Base-by-base conservation (phyloP, 345 rosid genomes). In the Ailanthus altissimus region DNA sequence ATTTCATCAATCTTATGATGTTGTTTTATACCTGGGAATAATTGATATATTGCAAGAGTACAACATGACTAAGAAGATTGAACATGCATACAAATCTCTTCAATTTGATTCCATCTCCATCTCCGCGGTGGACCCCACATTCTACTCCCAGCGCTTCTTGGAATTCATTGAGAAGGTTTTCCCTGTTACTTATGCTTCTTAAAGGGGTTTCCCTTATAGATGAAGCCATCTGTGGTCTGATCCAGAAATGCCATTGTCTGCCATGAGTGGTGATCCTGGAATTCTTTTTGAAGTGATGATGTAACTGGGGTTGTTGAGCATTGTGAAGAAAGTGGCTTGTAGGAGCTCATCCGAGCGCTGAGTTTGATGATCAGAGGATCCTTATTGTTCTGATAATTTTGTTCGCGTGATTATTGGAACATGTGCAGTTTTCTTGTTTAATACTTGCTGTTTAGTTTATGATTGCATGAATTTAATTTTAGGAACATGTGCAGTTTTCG, bases 21-120 rank as follows among this genome's bases (percentile, higher is more conserved):
- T 93, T 0, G 99, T 96, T 66, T 88, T 96, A 4, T 96, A 96
- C 87, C 83, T 96, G 42, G 98, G 99, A 5, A 89, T 93, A 60
- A 96, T 96, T 51, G 99, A 96, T 81, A 96, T 93, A 63, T 72
- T 96, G 78, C 98, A 96, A 82, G 99, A 92, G 46, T 96, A 93
- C 81, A 96, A 93, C 86, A 88, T 91, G 90, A 78, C 80, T 53
- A 93, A 96, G 93, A 96, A 84, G 90, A 89, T 93, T 40, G 99
- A 96, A 64, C 99, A 91, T 21, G 93, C 98, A 40, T 96, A 90
- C 87, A 96, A 96, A 75, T 93, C 98, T 75, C 80, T 92, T 68
- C 98, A 96, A 57, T 96, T 93, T 46, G 95, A 96, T 87, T 92
- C 97, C 64, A 18, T 87, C 20, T 93, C 93, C 32, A 92, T 96